These are phyloP conservation scores for Fusarium citri DNA, from an alignment of 2,329 filamentous ascomycete genomes.

Conservation along the genomic window DNA sequence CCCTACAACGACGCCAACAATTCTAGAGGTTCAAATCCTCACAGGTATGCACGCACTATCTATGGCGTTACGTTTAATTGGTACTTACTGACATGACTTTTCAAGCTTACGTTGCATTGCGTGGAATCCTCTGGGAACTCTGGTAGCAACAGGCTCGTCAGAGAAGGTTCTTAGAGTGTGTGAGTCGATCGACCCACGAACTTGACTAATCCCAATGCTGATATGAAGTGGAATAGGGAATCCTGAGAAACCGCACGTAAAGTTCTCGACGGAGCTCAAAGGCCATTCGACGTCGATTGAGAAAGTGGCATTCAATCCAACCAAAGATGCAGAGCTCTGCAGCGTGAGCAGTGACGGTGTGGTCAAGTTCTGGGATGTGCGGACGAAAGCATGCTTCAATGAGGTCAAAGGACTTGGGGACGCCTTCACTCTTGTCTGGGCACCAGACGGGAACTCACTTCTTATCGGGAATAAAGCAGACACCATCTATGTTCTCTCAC, in stretches of 20 bases:
- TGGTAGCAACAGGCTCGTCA: slow-evolving; percentile 83
- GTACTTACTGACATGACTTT: slow-evolving; percentile 23
- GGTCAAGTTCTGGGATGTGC: slow-evolving; percentile 83
- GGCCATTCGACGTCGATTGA: slow-evolving; percentile 75
- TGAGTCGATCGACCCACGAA: slow-evolving; percentile 50
- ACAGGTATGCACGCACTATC: slow-evolving; percentile 61
- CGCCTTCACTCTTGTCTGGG: slow-evolving; percentile 79
- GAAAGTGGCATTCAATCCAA: slow-evolving; percentile 81
- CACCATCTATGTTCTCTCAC: slow-evolving; percentile 71
- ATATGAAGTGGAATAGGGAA: slow-evolving; percentile 66
- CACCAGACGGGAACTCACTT: slow-evolving; percentile 75
- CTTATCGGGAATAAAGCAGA: slow-evolving; percentile 80
- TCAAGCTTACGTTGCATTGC: slow-evolving; percentile 79
- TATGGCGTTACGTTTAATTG: neutral
- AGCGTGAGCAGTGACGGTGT: slow-evolving; percentile 80
- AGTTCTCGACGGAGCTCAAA: slow-evolving; percentile 80
- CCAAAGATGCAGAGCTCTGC: slow-evolving; percentile 80
- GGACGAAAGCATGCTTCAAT: slow-evolving; percentile 76
- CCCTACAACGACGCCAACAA: slow-evolving; percentile 73
- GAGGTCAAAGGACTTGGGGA: slow-evolving; percentile 75
- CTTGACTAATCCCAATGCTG: neutral
- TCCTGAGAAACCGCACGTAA: slow-evolving; percentile 78
- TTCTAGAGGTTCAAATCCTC: slow-evolving; percentile 64
- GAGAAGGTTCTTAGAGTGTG: slow-evolving; percentile 80
- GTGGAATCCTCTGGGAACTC: slow-evolving; percentile 87